These are phyloP conservation scores for Aspergillus fructus DNA, from an alignment of 2,329 filamentous ascomycete species.

Conservation along the genomic window DNA sequence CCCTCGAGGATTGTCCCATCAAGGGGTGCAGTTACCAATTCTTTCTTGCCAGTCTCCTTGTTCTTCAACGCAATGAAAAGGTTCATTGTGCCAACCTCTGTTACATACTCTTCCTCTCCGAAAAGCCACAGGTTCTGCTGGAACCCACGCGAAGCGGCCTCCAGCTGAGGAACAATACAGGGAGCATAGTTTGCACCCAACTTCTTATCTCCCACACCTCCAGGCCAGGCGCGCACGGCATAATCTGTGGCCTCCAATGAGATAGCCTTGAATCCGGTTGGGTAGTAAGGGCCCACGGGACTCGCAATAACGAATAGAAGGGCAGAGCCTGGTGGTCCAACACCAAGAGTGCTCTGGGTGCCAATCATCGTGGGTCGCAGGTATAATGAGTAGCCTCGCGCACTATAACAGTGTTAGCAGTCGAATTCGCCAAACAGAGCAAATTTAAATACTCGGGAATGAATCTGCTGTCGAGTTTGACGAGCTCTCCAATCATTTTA, in stretches of 20 bases:
- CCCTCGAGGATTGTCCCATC: conserved; percentile 97
- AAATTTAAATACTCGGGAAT: conserved; percentile 66
- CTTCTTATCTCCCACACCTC: conserved; percentile 97
- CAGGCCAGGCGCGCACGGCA: conserved; percentile 95
- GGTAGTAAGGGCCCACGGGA: conserved; percentile 96
- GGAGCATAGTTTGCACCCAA: conserved; percentile 99
- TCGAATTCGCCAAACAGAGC: neutral
- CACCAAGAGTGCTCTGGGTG: conserved; percentile 89
- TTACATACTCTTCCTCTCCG: conserved; percentile 90
- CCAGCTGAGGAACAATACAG: conserved; percentile 92
- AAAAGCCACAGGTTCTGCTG: conserved; percentile 99
- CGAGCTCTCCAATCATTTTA: conserved; percentile 77
- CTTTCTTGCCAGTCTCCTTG: conserved; percentile 84
- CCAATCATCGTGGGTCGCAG: conserved; percentile 96
- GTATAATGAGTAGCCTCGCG: conserved; percentile 88
- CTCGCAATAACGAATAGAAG: conserved; percentile 94
- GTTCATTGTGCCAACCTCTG: conserved; percentile 99
- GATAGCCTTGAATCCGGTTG: conserved; percentile 96
- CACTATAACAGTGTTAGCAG: conserved; percentile 30
- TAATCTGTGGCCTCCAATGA: conserved; percentile 95
- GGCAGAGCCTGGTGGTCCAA: conserved; percentile 86
- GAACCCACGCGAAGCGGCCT: conserved; percentile 87
- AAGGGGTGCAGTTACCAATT: conserved; percentile 90
- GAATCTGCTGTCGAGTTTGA: conserved; percentile 80
- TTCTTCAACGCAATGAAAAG: conserved; percentile 85